These are phyloP conservation scores for Hygrocybe coccinea DNA, from an alignment of 768 basidiomycete species.

Conservation along the genomic window DNA sequence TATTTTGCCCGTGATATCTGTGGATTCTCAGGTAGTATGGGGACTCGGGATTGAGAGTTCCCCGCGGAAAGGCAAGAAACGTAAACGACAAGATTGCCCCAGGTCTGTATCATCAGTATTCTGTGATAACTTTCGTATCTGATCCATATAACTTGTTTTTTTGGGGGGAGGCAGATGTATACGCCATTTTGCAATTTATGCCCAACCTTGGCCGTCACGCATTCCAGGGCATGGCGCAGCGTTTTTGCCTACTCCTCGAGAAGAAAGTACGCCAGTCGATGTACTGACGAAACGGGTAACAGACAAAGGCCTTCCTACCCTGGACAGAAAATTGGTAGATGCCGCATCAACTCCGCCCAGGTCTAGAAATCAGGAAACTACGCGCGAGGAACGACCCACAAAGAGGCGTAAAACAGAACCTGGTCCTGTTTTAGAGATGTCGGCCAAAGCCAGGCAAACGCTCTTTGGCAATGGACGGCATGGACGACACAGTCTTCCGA, in stretches of 20 bases:
- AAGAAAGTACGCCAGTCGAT: slow-evolving; percentile 47
- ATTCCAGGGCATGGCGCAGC: slow-evolving; percentile 44
- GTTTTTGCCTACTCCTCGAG: slow-evolving; percentile 41
- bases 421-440: slow-evolving; percentile 25
- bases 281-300: slow-evolving; percentile 44
- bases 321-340: slow-evolving; percentile 53
- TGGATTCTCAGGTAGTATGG: slow-evolving; percentile 73
- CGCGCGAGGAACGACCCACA: slow-evolving; percentile 34
- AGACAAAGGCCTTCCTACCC: slow-evolving; percentile 44
- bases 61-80: slow-evolving; percentile 45
- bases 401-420: slow-evolving; percentile 50
- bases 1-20: slow-evolving; percentile 69
- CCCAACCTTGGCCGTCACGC: slow-evolving; percentile 65
- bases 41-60: slow-evolving; percentile 51
- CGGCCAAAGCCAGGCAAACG: slow-evolving; percentile 17
- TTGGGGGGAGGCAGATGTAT: slow-evolving; percentile 49
- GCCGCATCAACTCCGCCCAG: slow-evolving; percentile 28
- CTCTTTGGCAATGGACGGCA: slow-evolving; percentile 3
- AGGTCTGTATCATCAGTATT: slow-evolving; percentile 44
- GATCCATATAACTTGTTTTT: neutral
- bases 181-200: slow-evolving; percentile 76
- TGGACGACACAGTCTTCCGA: neutral
- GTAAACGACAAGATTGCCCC: slow-evolving; percentile 66
- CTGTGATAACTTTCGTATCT: slow-evolving; percentile 5
- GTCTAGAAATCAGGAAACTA: slow-evolving; percentile 24